Conservation (phyloP, 768 basidiomycete genomes). For the Leccinellum luteum region DNA sequence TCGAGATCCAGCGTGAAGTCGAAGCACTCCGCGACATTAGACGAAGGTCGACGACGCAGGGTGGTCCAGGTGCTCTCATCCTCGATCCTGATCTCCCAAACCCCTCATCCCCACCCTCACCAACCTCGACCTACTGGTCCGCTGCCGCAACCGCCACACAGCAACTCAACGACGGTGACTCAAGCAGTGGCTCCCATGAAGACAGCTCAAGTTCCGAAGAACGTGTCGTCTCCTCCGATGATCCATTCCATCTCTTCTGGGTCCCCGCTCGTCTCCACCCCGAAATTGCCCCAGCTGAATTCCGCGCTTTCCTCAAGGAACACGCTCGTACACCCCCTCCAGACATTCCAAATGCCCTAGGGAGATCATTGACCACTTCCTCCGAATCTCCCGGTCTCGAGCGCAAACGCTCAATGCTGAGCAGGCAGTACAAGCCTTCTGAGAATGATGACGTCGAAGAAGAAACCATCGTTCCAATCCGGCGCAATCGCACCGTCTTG, state of each 20-base stretch:
- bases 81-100: slow-evolving; percentile 92
- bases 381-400: slow-evolving; percentile 49
- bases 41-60: slow-evolving; percentile 73
- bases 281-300: slow-evolving; percentile 96
- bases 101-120: slow-evolving; percentile 57
- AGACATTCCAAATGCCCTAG: slow-evolving; percentile 42
- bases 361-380: slow-evolving; percentile 43
- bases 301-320: slow-evolving; percentile 91
- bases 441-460: slow-evolving; percentile 75
- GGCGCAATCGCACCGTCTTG: slow-evolving; percentile 65
- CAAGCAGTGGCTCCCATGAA: slow-evolving; percentile 41
- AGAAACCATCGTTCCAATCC: slow-evolving; percentile 66
- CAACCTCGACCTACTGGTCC: slow-evolving; percentile 53
- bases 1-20: slow-evolving; percentile 85
- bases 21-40: slow-evolving; percentile 82
- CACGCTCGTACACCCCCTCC: slow-evolving; percentile 67
- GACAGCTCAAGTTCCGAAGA: slow-evolving; percentile 38
- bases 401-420: slow-evolving; percentile 91
- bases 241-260: slow-evolving; percentile 95
- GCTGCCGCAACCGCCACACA: slow-evolving; percentile 30
- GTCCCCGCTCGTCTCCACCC: slow-evolving; percentile 96
- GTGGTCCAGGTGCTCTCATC: slow-evolving; percentile 75
- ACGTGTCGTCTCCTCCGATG: slow-evolving; percentile 44
- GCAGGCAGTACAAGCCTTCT: slow-evolving; percentile 85
- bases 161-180: slow-evolving; percentile 44